Evolutionary conservation across 1,284 basidiomycete species (phyloP).

Genomic region (Pseudozyma thailandica): DNA sequence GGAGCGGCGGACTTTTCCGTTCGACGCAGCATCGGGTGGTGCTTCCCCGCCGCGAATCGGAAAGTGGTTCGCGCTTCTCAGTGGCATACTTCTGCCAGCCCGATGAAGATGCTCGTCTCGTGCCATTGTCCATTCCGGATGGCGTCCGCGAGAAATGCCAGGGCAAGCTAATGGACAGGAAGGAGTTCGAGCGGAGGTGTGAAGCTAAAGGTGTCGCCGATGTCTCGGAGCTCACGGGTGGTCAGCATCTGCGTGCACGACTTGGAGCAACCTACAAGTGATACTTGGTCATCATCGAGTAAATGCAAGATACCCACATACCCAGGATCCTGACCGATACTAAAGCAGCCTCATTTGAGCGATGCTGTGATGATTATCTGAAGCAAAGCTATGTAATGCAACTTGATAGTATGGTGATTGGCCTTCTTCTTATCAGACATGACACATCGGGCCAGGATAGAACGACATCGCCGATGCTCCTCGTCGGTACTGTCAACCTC

Average conservation of each 20-base stretch:
- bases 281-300: too few relatives aligned
- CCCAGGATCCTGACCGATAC: too few relatives aligned
- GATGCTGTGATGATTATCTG: too few relatives aligned
- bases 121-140: conserved; percentile 26
- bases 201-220: conserved; percentile 40
- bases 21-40: conserved; percentile 60
- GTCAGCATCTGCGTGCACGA: conserved; percentile 45
- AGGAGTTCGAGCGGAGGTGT: conserved; percentile 27
- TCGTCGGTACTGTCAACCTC: too few relatives aligned
- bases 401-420: too few relatives aligned
- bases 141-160: conserved; percentile 11
- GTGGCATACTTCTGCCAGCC: conserved; percentile 62
- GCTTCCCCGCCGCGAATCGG: conserved; percentile 40
- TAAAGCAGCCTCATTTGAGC: too few relatives aligned
- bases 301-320: not conserved
- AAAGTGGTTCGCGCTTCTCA: conserved; percentile 51
- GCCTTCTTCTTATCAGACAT: too few relatives aligned
- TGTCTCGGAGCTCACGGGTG: conserved; percentile 39
- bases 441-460: too few relatives aligned
- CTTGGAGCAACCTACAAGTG: conserved; percentile 24
- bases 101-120: conserved; percentile 45
- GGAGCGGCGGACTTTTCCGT: conserved; percentile 51
- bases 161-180: conserved; percentile 22
- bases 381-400: too few relatives aligned
- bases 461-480: too few relatives aligned